Evolutionary conservation across 495 filamentous ascomycete genomes (phyloP), one percentile per base, ranked within the genome.

Genomic region (Opeltia flavorubescens): DNA sequence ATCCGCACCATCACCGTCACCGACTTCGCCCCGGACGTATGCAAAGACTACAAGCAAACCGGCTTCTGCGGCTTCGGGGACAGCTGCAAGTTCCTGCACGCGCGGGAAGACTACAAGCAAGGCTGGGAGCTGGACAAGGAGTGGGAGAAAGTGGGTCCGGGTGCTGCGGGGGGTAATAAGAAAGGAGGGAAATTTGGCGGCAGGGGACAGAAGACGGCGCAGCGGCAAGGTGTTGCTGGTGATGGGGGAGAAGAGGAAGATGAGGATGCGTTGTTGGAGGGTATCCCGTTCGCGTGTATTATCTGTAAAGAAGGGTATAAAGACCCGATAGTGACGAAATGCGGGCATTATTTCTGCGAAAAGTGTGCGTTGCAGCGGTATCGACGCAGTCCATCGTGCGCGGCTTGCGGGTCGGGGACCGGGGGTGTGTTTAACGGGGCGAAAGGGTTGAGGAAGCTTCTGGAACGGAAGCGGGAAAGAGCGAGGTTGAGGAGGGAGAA

Each of bases 311-410:
- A 77, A 34, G 63, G 78, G 7, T 98, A 98, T 62, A 81, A 78
- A 53, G 67, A 77, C 40, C 88, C 91, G 2, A 79, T 96, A 17
- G 67, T 89, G 11, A 98, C 91, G 27, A 83, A 84, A 52, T 96
- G 93, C 49, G 81, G 86, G 4, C 93, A 96, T 61, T 96, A 95
- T 56, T 98, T 96, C 52, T 98, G 91, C 62, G 83, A 95, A 58
- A 66, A 67, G 0, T 96, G 93, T 60, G 91, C 89, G 28, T 64
- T 98, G 52, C 72, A 83, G 55, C 62, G 86, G 46, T 96, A 95
- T 62, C 70, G 80, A 50, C 84, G 79, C 60, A 81, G 82, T 51
- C 87, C 86, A 9, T 72, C 74, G 2, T 98, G 93, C 62, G 86
- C 85, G 5, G 84, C 80, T 26, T 96, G 91, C 61, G 81, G 86